Conservation (phyloP, 805 yeast species). For the Nakazawaea molendinolei region DNA sequence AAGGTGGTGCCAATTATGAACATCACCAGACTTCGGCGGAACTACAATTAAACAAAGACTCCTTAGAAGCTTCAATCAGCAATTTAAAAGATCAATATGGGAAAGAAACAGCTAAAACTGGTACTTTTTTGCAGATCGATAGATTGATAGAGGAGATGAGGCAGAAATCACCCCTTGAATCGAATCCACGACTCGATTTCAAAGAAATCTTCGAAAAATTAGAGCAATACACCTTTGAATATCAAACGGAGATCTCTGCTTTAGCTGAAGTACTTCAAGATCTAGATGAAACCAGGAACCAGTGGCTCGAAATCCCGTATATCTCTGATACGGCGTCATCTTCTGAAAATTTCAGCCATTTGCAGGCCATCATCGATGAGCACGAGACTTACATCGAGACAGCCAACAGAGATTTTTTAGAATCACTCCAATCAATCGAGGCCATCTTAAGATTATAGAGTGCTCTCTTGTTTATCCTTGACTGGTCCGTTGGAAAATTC, state of each 20-base stretch:
- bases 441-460: background rate
- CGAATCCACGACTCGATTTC: background rate
- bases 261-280: constrained; percentile 3
- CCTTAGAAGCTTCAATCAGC: too few relatives aligned
- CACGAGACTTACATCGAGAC: constrained; percentile 6
- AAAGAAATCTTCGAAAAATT: background rate
- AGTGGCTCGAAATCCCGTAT: constrained; percentile 6
- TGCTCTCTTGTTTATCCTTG: too few relatives aligned
- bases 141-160: background rate
- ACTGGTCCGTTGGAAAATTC: background rate
- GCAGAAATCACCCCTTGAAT: constrained; percentile 1
- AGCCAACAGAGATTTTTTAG: constrained; percentile 5
- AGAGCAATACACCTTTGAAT: background rate
- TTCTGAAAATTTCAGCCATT: background rate
- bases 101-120: too few relatives aligned
- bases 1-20: too few relatives aligned
- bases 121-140: too few relatives aligned
- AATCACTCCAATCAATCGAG: constrained; percentile 5
- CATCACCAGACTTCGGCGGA: too few relatives aligned
- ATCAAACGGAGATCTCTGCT: background rate
- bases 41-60: too few relatives aligned
- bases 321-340: constrained; percentile 3
- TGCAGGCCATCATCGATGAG: constrained; percentile 1
- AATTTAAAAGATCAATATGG: too few relatives aligned
- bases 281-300: constrained; percentile 5